Conservation (phyloP, 1,284 basidiomycete species). For the Neonothopanus nambi region DNA sequence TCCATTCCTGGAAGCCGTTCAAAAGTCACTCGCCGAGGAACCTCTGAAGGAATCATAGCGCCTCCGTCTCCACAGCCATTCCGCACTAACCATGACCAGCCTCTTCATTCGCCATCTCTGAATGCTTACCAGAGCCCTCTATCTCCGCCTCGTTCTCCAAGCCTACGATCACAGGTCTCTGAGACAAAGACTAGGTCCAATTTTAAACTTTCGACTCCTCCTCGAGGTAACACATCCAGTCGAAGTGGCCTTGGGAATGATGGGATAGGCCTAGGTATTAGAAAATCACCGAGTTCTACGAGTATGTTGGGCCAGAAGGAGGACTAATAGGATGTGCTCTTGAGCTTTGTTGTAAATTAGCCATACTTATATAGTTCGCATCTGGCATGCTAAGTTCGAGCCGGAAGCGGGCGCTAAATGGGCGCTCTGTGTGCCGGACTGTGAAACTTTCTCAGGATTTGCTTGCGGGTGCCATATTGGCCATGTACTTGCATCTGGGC, state of each 20-base stretch:
- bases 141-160: constrained; percentile 8
- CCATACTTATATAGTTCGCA: too few relatives aligned
- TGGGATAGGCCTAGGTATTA: constrained; percentile 6
- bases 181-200: not conserved
- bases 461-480: too few relatives aligned
- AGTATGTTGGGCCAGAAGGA: not conserved
- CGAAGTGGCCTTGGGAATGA: not conserved
- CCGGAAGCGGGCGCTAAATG: too few relatives aligned
- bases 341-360: too few relatives aligned
- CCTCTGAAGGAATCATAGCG: constrained; percentile 62
- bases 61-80: constrained; percentile 45
- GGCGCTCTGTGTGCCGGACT: too few relatives aligned
- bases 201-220: constrained; percentile 6
- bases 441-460: too few relatives aligned
- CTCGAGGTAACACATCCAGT: not conserved
- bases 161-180: not conserved
- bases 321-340: not conserved
- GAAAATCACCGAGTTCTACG: constrained; percentile 1
- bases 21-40: constrained; percentile 32
- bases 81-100: not conserved
- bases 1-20: constrained; percentile 33
- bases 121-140: constrained; percentile 4
- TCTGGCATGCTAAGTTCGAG: too few relatives aligned
- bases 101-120: constrained; percentile 11
- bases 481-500: constrained; percentile 71